Evolutionary conservation across 75 land plant genomes (phyloP).

Genomic region (Cunninghamia lanceolata): DNA sequence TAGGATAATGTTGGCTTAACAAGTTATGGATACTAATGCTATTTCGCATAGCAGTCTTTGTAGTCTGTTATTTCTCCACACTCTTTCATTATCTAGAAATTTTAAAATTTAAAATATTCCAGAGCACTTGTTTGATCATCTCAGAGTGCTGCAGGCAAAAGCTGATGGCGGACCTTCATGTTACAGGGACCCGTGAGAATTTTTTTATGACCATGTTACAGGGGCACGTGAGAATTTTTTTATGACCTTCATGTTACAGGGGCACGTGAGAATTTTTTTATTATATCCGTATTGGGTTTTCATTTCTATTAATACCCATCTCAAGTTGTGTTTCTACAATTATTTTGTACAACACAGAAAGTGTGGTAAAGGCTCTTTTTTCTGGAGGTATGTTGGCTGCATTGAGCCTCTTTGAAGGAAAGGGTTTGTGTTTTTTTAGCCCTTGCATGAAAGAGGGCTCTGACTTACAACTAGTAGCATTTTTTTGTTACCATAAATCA

Average conservation of each 20-base stretch:
- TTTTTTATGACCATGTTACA: too few species aligned
- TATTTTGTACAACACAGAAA: neutral
- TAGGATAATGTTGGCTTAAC: neutral
- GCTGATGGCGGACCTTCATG: too few species aligned
- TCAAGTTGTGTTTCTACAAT: neutral
- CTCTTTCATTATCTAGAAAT: neutral
- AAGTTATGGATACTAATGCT: neutral
- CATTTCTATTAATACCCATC: neutral
- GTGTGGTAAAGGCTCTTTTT: neutral
- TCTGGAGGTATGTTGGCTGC: neutral
- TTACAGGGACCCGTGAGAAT: too few species aligned
- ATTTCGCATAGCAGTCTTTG: neutral
- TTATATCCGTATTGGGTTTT: neutral
- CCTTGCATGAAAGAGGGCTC: neutral
- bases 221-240: too few species aligned
- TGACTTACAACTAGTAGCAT: too few species aligned
- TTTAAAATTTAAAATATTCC: neutral
- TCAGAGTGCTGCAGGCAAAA: neutral
- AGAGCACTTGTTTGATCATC: neutral
- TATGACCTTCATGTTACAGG: too few species aligned
- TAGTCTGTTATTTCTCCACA: neutral
- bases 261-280: neutral
- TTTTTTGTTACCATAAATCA: neutral
- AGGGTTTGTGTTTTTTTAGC: neutral
- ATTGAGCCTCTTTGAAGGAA: constrained; percentile 5